phyloP scores from a whole-genome alignment of 148 eudicot genomes.

The Chenopodium berlandieri region DNA sequence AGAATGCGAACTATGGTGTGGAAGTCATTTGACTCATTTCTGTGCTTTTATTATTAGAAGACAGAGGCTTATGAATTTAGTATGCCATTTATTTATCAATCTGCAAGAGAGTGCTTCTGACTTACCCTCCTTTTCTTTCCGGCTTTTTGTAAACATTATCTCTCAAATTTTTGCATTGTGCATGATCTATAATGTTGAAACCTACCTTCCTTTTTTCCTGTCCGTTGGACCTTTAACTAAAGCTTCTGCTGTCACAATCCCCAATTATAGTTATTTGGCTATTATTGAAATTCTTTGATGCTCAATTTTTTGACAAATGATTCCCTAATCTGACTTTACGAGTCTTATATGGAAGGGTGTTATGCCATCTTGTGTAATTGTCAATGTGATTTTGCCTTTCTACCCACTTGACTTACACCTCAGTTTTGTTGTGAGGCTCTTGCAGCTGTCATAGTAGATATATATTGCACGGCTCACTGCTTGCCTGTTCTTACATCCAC shows the following conservation, averaged over 20 bases:
- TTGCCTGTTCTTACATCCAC: conserved; percentile 16
- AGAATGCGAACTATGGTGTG: not conserved
- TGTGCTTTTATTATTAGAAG: not conserved
- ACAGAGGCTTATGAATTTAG: not conserved
- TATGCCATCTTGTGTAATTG: not conserved
- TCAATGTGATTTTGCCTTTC: not conserved
- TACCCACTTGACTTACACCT: not conserved
- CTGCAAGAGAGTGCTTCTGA: not conserved
- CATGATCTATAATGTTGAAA: not conserved
- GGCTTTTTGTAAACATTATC: not conserved
- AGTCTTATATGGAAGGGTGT: not conserved
- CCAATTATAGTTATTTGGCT: not conserved
- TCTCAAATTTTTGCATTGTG: not conserved
- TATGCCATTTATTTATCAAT: not conserved
- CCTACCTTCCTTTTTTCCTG: not conserved
- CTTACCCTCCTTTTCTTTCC: not conserved
- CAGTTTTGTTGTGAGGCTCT: not conserved
- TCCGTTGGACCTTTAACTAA: too few relatives aligned
- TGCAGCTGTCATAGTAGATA: not conserved
- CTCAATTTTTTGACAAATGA: too few relatives aligned
- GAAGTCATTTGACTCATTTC: not conserved
- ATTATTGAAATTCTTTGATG: not conserved
- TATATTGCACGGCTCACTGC: not conserved
- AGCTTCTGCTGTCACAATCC: too few relatives aligned
- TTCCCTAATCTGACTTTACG: not conserved